A percentile compares a stretch with the other conserved stretches of the same genome.
Evolutionary conservation across 2,329 filamentous ascomycete species (phyloP).

Genomic region (Calonectria leucothoes): DNA sequence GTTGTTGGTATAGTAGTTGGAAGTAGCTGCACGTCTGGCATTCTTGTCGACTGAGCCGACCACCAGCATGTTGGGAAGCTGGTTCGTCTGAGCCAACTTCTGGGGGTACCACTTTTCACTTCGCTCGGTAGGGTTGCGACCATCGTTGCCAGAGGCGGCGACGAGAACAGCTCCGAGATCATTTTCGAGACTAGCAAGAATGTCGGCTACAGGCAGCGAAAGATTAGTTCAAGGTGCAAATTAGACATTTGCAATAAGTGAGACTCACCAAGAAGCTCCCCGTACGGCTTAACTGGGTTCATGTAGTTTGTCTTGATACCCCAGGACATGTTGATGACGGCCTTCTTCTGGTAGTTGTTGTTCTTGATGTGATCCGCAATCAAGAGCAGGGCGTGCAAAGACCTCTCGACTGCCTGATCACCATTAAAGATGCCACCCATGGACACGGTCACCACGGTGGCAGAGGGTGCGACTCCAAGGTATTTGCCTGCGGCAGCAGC

Average conservation of each 20-base stretch:
- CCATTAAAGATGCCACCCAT: neutral
- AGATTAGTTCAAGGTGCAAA: neutral
- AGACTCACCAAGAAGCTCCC: neutral
- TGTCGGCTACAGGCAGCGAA: neutral
- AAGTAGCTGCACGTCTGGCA: neutral
- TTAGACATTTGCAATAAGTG: too few species aligned
- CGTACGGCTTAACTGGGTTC: neutral
- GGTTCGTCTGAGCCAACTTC: neutral
- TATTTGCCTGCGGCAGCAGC: neutral
- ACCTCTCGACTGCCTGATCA: neutral
- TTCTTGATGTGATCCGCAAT: constrained; percentile 1
- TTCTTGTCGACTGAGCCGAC: neutral
- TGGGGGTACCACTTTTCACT: neutral
- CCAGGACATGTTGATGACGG: constrained; percentile 11
- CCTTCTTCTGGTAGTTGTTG: neutral
- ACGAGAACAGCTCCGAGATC: neutral
- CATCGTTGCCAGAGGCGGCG: neutral
- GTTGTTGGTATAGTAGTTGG: neutral
- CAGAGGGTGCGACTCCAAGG: neutral
- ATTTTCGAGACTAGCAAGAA: neutral
- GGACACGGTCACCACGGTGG: neutral
- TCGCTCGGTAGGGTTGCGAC: neutral
- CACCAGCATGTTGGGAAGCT: neutral
- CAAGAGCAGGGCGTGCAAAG: neutral
- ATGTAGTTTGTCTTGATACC: neutral